Evolutionary conservation across 1,284 basidiomycete genomes (phyloP).

Genomic region (Vanrija pseudolonga): DNA sequence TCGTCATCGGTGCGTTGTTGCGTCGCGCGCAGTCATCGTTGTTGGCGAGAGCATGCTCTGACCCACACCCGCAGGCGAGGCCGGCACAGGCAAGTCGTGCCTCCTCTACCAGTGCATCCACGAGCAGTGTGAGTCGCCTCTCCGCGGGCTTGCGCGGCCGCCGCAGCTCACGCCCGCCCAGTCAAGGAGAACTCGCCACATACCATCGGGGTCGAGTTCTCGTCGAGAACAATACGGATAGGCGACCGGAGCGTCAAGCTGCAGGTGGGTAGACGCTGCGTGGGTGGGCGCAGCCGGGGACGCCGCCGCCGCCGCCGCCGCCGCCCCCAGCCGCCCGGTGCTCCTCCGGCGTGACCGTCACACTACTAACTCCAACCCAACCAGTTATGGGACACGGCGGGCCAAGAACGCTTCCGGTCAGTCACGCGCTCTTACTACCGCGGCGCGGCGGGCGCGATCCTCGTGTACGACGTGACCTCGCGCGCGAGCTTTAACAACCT

Average conservation of each 20-base stretch:
- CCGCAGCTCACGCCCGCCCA: constrained; percentile 42
- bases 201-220: constrained; percentile 96
- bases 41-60: background rate
- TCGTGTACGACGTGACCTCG: constrained; percentile 93
- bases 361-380: no score
- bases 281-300: background rate
- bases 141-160: background rate
- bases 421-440: constrained; percentile 96
- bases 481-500: constrained; percentile 67
- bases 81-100: constrained; percentile 94
- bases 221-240: constrained; percentile 78
- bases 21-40: background rate
- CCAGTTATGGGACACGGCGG: constrained; percentile 95
- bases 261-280: constrained; percentile 59
- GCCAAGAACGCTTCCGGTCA: constrained; percentile 92
- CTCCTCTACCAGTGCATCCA: constrained; percentile 92
- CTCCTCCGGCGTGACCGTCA: no score
- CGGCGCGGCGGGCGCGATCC: constrained; percentile 86
- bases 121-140: constrained; percentile 73
- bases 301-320: no score
- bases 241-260: constrained; percentile 92
- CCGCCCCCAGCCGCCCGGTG: no score
- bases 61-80: constrained; percentile 65
- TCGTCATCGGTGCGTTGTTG: constrained; percentile 75
- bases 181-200: constrained; percentile 96